Conservation (phyloP, 2,329 filamentous ascomycete genomes). For the Zalaria obscura region DNA sequence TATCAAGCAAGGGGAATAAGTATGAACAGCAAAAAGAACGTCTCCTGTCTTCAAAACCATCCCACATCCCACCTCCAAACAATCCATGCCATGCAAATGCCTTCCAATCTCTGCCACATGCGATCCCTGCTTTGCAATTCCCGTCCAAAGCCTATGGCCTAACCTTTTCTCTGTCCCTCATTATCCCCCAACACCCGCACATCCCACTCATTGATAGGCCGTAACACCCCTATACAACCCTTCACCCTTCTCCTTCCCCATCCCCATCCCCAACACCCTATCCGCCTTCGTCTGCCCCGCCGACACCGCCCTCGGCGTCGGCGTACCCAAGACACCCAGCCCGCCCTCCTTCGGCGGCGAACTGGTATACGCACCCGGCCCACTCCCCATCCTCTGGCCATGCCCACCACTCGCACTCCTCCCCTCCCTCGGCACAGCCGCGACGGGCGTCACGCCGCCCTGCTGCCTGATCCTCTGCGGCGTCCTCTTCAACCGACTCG, state of each 20-base stretch:
- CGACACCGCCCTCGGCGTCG: background rate
- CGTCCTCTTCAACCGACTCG: constrained; percentile 29
- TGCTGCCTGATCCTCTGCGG: constrained; percentile 13
- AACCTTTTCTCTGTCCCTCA: no score
- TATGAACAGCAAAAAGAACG: no score
- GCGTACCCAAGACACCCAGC: background rate
- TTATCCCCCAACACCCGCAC: no score
- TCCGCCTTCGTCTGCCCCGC: background rate
- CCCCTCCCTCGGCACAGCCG: constrained; percentile 17
- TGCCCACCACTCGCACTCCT: constrained; percentile 1
- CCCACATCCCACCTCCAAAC: no score
- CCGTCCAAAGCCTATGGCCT: no score
- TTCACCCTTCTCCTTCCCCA: background rate
- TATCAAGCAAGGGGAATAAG: no score
- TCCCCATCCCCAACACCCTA: background rate
- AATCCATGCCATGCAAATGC: no score
- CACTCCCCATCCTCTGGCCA: background rate
- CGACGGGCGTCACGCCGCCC: constrained; percentile 20
- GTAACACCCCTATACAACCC: background rate
- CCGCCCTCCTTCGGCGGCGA: no score
- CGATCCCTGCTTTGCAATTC: no score
- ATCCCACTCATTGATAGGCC: background rate
- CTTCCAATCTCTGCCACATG: no score
- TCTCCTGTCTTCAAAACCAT: no score
- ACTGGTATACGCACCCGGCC: no score